Conservation (phyloP, 768 basidiomycete genomes). For the Termitomyces sp. region DNA sequence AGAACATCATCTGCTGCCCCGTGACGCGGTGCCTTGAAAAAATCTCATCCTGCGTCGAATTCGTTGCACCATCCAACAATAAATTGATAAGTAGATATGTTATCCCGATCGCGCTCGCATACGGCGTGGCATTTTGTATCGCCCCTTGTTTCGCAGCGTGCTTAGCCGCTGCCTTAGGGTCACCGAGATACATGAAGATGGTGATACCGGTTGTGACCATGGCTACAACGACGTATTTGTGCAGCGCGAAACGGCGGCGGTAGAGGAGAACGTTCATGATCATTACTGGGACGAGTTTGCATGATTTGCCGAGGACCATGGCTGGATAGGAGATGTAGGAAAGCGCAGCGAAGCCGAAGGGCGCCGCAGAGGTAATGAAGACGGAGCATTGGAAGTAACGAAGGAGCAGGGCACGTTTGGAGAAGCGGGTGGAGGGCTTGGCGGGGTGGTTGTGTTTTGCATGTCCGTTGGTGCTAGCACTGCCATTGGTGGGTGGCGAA, state of each 20-base stretch:
- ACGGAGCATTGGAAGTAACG: slow-evolving; percentile 80
- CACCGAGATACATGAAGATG: slow-evolving; percentile 88
- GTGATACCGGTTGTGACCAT: slow-evolving; percentile 91
- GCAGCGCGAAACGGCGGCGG: slow-evolving; percentile 83
- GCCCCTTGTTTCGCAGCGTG: slow-evolving; percentile 31
- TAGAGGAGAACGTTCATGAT: slow-evolving; percentile 96
- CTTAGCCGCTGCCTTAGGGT: slow-evolving; percentile 41
- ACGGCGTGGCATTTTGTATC: slow-evolving; percentile 28
- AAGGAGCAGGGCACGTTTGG: slow-evolving; percentile 50
- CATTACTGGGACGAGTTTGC: slow-evolving; percentile 98
- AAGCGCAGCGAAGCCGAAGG: slow-evolving; percentile 93
- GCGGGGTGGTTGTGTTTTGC: slow-evolving; percentile 26
- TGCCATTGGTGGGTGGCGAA: slow-evolving; percentile 18
- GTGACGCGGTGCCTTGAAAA: slow-evolving; percentile 68
- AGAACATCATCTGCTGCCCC: slow-evolving; percentile 99
- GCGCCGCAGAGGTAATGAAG: slow-evolving; percentile 87
- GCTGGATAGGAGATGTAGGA: slow-evolving; percentile 97
- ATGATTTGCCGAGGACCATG: slow-evolving; percentile 98
- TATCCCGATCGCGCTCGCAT: slow-evolving; percentile 66
- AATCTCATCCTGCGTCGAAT: slow-evolving; percentile 96
- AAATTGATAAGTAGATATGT: slow-evolving; percentile 82
- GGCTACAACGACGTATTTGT: slow-evolving; percentile 95
- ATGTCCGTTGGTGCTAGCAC: slow-evolving; percentile 18
- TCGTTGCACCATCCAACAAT: slow-evolving; percentile 86
- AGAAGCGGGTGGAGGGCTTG: slow-evolving; percentile 30